phyloP scores from a whole-genome alignment of 2,329 filamentous ascomycete species.

The Botrytis aclada region DNA sequence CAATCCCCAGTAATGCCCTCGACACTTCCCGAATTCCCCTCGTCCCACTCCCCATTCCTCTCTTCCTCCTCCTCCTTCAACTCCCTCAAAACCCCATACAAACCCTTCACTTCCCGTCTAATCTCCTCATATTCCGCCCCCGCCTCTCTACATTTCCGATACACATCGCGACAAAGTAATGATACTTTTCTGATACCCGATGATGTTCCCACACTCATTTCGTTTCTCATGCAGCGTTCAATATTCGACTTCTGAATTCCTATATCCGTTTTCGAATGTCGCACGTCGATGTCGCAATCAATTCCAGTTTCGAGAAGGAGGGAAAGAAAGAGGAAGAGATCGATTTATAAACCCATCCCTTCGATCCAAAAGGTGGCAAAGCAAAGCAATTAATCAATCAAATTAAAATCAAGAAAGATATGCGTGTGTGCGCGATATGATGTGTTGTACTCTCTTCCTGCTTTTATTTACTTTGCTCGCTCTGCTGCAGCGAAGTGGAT shows the following conservation, averaged over 20 bases:
- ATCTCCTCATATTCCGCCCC: conserved; percentile 49
- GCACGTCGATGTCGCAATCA: background rate
- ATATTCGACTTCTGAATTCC: background rate
- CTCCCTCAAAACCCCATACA: conserved; percentile 56
- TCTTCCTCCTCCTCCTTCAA: conserved; percentile 57
- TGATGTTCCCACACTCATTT: conserved; percentile 37
- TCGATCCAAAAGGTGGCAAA: background rate
- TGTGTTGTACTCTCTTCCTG: background rate
- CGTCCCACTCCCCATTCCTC: conserved; percentile 50
- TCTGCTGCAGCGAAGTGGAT: conserved; percentile 17
- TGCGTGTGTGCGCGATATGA: background rate
- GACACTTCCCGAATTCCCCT: conserved; percentile 48
- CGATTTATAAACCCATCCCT: conserved; percentile 12
- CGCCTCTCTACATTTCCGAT: conserved; percentile 50
- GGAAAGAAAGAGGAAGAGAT: background rate
- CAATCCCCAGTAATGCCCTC: conserved; percentile 53
- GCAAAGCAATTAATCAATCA: background rate
- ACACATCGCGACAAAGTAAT: conserved; percentile 53
- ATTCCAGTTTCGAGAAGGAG: background rate
- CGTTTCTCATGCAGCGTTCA: background rate
- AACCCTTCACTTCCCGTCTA: conserved; percentile 48
- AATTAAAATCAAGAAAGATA: background rate
- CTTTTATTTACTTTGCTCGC: background rate
- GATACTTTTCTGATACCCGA: conserved; percentile 53
- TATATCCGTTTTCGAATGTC: background rate